Evolutionary conservation across 2,329 filamentous ascomycete genomes (phyloP).

Genomic region (Cercospora sojina): DNA sequence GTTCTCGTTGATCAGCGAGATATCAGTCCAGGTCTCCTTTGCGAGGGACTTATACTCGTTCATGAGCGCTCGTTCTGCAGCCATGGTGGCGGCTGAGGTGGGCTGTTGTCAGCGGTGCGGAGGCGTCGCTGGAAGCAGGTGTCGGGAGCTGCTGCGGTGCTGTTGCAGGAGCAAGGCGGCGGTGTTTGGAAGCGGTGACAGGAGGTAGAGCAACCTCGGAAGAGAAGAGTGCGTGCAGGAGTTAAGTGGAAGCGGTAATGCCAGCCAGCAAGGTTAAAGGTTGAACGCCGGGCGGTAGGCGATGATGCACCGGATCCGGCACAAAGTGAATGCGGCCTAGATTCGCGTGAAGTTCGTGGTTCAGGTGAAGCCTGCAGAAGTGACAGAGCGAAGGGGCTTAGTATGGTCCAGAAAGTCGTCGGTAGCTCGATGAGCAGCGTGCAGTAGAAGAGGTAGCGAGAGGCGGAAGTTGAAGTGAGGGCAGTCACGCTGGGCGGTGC

Average conservation of each 20-base stretch:
- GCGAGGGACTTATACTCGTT: slow-evolving; percentile 77
- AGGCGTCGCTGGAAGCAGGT: background rate
- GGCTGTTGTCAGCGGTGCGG: background rate
- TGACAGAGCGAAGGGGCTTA: background rate
- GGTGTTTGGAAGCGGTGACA: background rate
- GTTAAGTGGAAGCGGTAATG: background rate
- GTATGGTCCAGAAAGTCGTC: background rate
- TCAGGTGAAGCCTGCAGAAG: background rate
- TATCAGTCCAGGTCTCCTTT: slow-evolving; percentile 91
- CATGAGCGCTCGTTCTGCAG: slow-evolving; percentile 80
- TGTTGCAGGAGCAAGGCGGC: background rate
- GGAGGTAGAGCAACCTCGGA: slow-evolving; percentile 1
- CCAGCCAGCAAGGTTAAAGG: slow-evolving; percentile 22
- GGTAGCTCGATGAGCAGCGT: background rate
- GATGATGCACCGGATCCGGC: slow-evolving; percentile 19
- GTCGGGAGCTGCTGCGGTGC: background rate
- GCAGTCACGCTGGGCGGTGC: background rate
- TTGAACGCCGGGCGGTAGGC: slow-evolving; percentile 14
- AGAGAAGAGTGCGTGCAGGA: background rate
- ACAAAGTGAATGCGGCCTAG: slow-evolving; percentile 8
- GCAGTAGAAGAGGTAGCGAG: background rate
- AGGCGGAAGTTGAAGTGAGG: background rate
- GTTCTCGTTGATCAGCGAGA: slow-evolving; percentile 80
- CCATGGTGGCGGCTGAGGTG: slow-evolving; percentile 21
- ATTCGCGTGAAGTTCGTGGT: background rate